phyloP scores from a whole-genome alignment of 2,329 filamentous ascomycete genomes.

The Scytalidium lignicola region DNA sequence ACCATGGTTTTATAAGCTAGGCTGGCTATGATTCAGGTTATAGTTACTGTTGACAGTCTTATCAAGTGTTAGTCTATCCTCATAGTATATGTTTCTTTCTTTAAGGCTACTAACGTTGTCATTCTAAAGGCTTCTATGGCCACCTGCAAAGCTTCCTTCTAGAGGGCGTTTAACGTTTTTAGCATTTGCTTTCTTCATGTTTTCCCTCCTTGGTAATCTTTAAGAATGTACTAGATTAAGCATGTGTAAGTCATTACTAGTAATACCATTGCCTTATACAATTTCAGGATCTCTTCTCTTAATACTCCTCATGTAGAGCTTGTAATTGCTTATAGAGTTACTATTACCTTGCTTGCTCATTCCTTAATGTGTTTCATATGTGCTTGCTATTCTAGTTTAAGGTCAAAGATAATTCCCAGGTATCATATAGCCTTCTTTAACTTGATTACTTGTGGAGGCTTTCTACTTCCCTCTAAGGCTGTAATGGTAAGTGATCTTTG shows the following conservation, averaged over 20 bases:
- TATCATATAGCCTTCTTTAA: conserved; percentile 10
- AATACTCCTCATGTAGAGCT: conserved; percentile 5
- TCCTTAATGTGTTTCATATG: conserved; percentile 7
- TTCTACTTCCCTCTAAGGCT: too few species aligned
- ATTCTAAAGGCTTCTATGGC: background rate
- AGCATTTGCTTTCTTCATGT: background rate
- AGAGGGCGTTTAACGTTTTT: background rate
- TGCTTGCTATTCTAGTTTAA: conserved; percentile 7
- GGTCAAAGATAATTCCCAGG: conserved; percentile 18
- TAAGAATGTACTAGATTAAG: conserved; percentile 18
- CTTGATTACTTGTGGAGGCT: background rate
- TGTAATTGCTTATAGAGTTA: conserved; percentile 3
- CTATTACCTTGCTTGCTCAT: conserved; percentile 6
- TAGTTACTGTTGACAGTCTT: background rate
- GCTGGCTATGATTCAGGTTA: background rate
- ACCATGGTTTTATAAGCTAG: too few species aligned
- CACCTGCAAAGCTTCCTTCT: background rate
- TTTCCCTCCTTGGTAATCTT: background rate
- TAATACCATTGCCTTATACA: conserved; percentile 25
- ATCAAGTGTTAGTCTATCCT: background rate
- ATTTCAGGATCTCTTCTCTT: background rate
- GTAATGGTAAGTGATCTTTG: too few species aligned
- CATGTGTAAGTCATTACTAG: conserved; percentile 27
- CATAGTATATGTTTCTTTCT: background rate
- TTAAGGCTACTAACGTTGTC: background rate